Conservation (phyloP, 2,329 filamentous ascomycete genomes). For the Talaromyces marneffei region DNA sequence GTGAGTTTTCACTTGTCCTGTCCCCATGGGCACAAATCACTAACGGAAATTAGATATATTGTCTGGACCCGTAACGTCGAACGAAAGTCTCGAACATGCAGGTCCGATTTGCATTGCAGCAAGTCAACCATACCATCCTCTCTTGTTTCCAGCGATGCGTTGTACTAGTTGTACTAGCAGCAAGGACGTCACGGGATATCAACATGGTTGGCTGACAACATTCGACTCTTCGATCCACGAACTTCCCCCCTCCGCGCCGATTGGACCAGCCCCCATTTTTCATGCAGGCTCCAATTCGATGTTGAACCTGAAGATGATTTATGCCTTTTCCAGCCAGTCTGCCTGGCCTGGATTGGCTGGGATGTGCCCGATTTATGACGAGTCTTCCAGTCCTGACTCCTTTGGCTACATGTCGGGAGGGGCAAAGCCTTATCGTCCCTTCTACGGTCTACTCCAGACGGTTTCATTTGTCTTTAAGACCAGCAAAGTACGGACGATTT, state of each 20-base stretch:
- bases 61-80: too few species aligned
- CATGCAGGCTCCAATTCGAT: background rate
- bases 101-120: slow-evolving; percentile 12
- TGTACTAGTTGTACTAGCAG: slow-evolving; percentile 7
- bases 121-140: background rate
- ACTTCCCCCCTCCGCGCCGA: slow-evolving; percentile 5
- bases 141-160: background rate
- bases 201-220: slow-evolving; percentile 14
- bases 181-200: slow-evolving; percentile 10
- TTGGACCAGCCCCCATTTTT: slow-evolving; percentile 17
- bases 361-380: slow-evolving; percentile 3
- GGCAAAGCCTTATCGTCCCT: slow-evolving; percentile 9
- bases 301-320: background rate
- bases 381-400: too few species aligned
- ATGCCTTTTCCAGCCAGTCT: background rate
- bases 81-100: background rate
- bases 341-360: background rate
- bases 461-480: background rate
- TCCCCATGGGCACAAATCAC: too few species aligned
- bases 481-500: background rate
- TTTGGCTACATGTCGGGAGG: slow-evolving; percentile 2
- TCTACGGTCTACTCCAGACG: background rate
- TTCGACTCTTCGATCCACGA: background rate
- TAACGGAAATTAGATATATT: too few species aligned
- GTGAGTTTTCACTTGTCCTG: background rate